Percentiles rank a stretch among this genome's conserved stretches.
These are phyloP conservation scores for Acanthamoeba royreba DNA, from an alignment of 208 protist species.

Conservation along the genomic window DNA sequence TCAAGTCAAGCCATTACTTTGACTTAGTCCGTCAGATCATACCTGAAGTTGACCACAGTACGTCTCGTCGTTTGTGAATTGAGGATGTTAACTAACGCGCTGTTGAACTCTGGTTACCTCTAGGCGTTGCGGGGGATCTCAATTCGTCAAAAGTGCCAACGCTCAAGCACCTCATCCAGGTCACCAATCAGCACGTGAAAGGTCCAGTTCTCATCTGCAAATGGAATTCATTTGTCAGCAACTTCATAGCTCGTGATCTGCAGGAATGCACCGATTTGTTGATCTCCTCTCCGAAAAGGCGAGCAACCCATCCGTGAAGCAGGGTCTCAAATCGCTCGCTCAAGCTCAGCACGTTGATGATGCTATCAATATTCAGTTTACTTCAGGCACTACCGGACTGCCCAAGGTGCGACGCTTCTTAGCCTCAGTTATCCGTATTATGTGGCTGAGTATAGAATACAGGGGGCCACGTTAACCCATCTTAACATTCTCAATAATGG, in stretches of 20 bases:
- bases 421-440: neutral
- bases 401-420: conserved; percentile 64
- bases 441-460: conserved; percentile 6
- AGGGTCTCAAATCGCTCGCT: neutral
- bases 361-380: conserved; percentile 81
- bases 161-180: conserved; percentile 48
- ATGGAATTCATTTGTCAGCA: neutral
- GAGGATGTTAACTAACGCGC: too few species aligned
- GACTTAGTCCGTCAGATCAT: neutral
- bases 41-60: conserved; percentile 1
- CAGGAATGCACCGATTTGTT: neutral
- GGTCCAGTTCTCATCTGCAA: neutral
- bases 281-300: neutral
- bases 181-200: neutral
- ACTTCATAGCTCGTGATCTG: neutral
- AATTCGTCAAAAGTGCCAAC: neutral
- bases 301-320: neutral
- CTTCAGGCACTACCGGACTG: conserved; percentile 74
- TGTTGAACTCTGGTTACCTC: neutral
- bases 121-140: neutral
- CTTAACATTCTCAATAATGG: conserved; percentile 47
- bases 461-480: conserved; percentile 63
- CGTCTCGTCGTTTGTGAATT: neutral
- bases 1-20: conserved; percentile 68
- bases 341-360: conserved; percentile 49